A percentile compares a stretch with the other conserved stretches of the same genome.
These are phyloP conservation scores for Fusarium sp. DNA, from an alignment of 2,329 filamentous ascomycete genomes.

Conservation along the genomic window DNA sequence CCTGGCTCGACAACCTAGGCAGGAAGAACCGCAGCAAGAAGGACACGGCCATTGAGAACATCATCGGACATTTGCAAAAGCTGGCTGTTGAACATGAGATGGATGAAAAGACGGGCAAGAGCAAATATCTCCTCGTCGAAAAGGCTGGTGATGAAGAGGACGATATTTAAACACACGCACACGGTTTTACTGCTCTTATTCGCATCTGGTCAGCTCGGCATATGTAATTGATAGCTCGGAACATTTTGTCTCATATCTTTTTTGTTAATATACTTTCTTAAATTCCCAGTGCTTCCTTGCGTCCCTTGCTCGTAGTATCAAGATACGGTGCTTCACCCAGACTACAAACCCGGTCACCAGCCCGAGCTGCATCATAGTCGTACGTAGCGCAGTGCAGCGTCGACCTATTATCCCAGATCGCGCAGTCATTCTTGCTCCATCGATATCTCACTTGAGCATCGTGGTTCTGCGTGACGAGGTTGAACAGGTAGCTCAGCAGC, in stretches of 20 bases:
- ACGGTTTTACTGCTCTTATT: neutral
- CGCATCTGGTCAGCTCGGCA: neutral
- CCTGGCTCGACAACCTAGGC: constrained; percentile 25
- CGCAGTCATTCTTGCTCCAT: constrained; percentile 65
- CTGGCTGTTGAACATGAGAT: constrained; percentile 28
- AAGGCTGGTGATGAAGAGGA: constrained; percentile 26
- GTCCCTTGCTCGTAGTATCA: constrained; percentile 52
- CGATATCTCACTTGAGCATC: constrained; percentile 67
- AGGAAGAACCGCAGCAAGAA: constrained; percentile 27
- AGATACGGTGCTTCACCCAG: constrained; percentile 59
- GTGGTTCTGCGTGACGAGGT: constrained; percentile 65
- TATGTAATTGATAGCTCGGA: neutral
- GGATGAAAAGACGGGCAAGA: constrained; percentile 34
- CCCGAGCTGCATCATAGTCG: constrained; percentile 64
- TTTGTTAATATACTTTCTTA: constrained; percentile 1
- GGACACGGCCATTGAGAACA: constrained; percentile 27
- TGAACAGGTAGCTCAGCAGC: constrained; percentile 61
- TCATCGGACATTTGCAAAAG: constrained; percentile 26
- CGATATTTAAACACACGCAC: constrained; percentile 17
- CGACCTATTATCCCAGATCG: constrained; percentile 75
- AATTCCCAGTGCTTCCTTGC: constrained; percentile 52
- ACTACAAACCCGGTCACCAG: constrained; percentile 57
- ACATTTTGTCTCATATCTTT: neutral
- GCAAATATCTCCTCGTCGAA: constrained; percentile 12
- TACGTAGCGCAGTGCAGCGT: constrained; percentile 68